Evolutionary conservation across 345 rosid species (phyloP).

Genomic region (Arabidopsis suecica): DNA sequence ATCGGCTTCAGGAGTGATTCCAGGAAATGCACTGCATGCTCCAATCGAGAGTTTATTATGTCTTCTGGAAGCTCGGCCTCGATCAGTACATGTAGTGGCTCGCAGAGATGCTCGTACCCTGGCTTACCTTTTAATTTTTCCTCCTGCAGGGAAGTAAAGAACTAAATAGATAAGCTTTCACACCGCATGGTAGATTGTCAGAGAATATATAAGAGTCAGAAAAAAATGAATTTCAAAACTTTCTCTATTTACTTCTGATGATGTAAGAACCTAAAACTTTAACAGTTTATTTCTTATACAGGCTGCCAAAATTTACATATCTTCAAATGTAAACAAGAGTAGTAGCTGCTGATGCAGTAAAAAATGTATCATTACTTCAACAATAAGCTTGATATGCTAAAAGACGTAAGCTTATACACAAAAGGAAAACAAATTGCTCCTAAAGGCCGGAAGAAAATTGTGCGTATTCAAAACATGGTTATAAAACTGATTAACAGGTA

Average conservation of each 20-base stretch:
- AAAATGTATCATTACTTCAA: background rate
- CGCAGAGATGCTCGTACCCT: slow-evolving; percentile 92
- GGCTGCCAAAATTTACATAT: background rate
- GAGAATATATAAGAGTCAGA: background rate
- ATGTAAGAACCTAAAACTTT: background rate
- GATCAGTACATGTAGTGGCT: slow-evolving; percentile 82
- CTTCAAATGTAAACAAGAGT: background rate
- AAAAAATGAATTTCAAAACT: slow-evolving; percentile 4
- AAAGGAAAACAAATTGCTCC: background rate
- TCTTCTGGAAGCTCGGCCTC: slow-evolving; percentile 96
- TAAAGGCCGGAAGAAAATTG: background rate
- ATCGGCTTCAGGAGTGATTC: slow-evolving; percentile 88
- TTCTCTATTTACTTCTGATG: background rate
- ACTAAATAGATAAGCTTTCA: slow-evolving; percentile 23
- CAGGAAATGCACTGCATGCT: slow-evolving; percentile 71
- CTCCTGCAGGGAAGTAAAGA: slow-evolving; percentile 53
- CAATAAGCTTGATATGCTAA: background rate
- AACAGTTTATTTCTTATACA: background rate
- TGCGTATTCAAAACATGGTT: background rate
- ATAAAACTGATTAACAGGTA: background rate
- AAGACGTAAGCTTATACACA: background rate
- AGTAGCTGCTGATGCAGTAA: slow-evolving; percentile 7
- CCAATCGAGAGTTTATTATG: slow-evolving; percentile 68
- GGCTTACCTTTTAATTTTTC: slow-evolving; percentile 92
- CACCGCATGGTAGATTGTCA: background rate